These are phyloP conservation scores for Calonectria leucothoes DNA, from an alignment of 2,329 filamentous ascomycete species.

Conservation along the genomic window DNA sequence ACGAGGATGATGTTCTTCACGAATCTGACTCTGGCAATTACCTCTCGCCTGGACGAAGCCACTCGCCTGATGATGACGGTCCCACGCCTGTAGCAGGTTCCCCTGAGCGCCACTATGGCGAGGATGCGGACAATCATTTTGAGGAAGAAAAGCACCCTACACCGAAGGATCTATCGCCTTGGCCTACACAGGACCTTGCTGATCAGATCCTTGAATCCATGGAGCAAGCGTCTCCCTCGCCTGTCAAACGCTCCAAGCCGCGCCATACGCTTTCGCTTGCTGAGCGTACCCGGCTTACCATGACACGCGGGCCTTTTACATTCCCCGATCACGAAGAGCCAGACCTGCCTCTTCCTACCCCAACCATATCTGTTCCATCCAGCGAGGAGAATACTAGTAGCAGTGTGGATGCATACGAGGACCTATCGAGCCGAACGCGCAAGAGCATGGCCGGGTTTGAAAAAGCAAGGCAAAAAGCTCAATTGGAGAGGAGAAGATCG, in stretches of 20 bases:
- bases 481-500: slow-evolving; percentile 66
- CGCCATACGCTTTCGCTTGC: slow-evolving; percentile 73
- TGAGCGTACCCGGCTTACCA: slow-evolving; percentile 85
- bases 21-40: not conserved
- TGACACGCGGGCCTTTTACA: slow-evolving; percentile 69
- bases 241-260: slow-evolving; percentile 59
- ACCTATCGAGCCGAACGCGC: slow-evolving; percentile 68
- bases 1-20: slow-evolving; percentile 27
- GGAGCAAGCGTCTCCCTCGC: slow-evolving; percentile 67
- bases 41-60: not conserved
- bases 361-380: slow-evolving; percentile 14
- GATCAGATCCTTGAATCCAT: slow-evolving; percentile 69
- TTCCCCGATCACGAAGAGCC: slow-evolving; percentile 47
- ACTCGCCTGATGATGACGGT: slow-evolving; percentile 35
- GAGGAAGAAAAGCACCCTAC: not conserved
- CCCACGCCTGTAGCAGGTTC: slow-evolving; percentile 23
- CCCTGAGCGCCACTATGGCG: slow-evolving; percentile 22
- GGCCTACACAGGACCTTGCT: slow-evolving; percentile 60
- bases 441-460: slow-evolving; percentile 73
- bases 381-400: slow-evolving; percentile 14
- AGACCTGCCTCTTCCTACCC: slow-evolving; percentile 33
- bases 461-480: slow-evolving; percentile 69
- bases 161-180: slow-evolving; percentile 24
- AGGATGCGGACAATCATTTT: not conserved
- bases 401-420: slow-evolving; percentile 53